Conservation (phyloP, 2,329 filamentous ascomycete genomes). For the Chrysoporthe cubensis region DNA sequence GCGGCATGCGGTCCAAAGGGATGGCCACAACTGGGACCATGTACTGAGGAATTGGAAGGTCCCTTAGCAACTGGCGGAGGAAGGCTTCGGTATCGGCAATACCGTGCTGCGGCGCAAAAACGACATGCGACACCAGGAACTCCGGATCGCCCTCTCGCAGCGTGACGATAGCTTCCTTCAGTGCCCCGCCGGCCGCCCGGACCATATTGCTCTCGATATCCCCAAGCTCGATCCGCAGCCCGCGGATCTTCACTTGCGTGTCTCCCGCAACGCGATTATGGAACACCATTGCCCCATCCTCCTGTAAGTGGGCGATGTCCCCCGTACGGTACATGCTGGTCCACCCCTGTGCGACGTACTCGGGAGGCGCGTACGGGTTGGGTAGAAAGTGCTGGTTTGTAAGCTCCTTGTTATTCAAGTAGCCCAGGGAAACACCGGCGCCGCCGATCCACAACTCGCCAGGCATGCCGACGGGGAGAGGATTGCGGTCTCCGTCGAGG, state of each 20-base stretch:
- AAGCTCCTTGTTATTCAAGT: constrained; percentile 38
- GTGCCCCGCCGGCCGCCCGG: not conserved
- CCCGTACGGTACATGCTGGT: constrained; percentile 44
- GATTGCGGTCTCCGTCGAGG: constrained; percentile 39
- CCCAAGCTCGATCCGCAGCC: constrained; percentile 38
- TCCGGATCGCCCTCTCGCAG: not conserved
- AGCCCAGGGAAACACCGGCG: constrained; percentile 44
- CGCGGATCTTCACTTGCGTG: constrained; percentile 49
- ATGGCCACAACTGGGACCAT: constrained; percentile 40
- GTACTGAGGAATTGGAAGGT: constrained; percentile 37
- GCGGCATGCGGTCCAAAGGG: constrained; percentile 36
- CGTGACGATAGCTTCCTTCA: constrained; percentile 9
- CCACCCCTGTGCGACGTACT: not conserved
- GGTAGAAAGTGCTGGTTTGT: constrained; percentile 23
- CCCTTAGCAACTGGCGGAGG: constrained; percentile 22
- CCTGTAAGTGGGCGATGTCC: constrained; percentile 41
- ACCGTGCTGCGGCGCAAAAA: not conserved
- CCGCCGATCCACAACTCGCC: constrained; percentile 48
- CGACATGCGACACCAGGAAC: not conserved
- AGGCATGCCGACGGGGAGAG: constrained; percentile 40
- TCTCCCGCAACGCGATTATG: constrained; percentile 45
- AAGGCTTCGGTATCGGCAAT: not conserved
- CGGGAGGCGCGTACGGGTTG: constrained; percentile 7
- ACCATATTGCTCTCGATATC: constrained; percentile 34
- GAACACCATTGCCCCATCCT: constrained; percentile 41